These are phyloP conservation scores for Oryza australiensis DNA, from an alignment of 176 grass and related monocot species.

Conservation along the genomic window DNA sequence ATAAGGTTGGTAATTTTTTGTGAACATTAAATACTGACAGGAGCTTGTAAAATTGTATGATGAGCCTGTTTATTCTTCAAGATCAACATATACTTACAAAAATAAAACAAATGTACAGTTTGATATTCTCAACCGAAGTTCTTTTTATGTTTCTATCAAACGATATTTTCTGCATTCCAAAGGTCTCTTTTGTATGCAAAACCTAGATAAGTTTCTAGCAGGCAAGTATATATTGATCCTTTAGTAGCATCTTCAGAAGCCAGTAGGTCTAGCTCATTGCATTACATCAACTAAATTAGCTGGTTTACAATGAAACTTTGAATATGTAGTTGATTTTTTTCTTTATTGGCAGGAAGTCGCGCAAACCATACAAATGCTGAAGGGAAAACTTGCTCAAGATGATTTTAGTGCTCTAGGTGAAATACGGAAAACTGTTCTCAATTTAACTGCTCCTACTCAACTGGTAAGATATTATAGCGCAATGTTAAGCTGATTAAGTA, in stretches of 20 bases:
- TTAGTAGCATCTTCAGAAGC: constrained; percentile 3
- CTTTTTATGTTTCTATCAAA: constrained; percentile 23
- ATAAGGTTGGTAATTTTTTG: constrained; percentile 61
- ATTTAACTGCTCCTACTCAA: constrained; percentile 60
- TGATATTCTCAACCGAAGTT: constrained; percentile 3
- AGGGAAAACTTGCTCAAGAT: constrained; percentile 58
- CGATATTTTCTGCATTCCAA: neutral
- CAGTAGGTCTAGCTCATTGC: neutral
- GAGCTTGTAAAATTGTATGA: constrained; percentile 21
- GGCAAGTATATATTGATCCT: neutral
- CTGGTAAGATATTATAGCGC: constrained; percentile 56
- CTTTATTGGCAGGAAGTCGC: constrained; percentile 64
- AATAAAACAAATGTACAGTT: constrained; percentile 4
- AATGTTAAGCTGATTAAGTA: constrained; percentile 23
- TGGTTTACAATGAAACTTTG: constrained; percentile 4
- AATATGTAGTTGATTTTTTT: constrained; percentile 12
- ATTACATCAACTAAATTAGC: constrained; percentile 19
- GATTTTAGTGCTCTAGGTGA: constrained; percentile 75
- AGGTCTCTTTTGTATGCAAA: neutral
- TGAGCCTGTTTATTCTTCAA: constrained; percentile 24
- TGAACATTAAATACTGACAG: constrained; percentile 14
- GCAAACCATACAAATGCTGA: constrained; percentile 62
- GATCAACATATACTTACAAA: neutral
- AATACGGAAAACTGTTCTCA: constrained; percentile 71
- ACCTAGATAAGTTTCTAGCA: neutral